Base-by-base conservation (phyloP, 2,329 filamentous ascomycete species). In the Monilinia polystroma region DNA sequence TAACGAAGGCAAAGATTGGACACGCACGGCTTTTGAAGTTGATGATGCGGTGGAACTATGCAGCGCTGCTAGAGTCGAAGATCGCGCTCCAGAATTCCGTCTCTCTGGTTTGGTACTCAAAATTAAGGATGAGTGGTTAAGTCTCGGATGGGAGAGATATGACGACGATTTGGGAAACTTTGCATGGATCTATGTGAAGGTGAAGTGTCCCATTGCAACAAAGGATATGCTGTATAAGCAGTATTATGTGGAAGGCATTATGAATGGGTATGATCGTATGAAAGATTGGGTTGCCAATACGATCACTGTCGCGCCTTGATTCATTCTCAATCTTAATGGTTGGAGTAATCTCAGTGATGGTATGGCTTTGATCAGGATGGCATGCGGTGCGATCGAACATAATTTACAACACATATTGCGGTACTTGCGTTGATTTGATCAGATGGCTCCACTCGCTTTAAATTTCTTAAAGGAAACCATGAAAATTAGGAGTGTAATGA, bases 81-180 rank as follows among this genome's bases (percentile, higher is more conserved):
- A 66, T 54, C 57, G 38, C 10, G 10, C 14, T 45, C 56, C 64
- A 3, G 23, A 62, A 20, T 66, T 66, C 47, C 56, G 56, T 11
- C 38, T 66, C 49, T 20, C 56, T 7, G 64, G 64, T 7, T 35
- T 53, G 3, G 56, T 66, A 3, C 45, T 66, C 5, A 26, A 62
- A 2, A 49, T 23, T 8, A 35, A 62, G 38, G 16, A 66, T 5
- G 57, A 23, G 2, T 38, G 23, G 16, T 2, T 66, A 1, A 51
- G 29, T 32, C 5, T 66, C 26, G 64, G 56, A 4, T 66, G 64
- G 64, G 64, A 66, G 11, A 45, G 64, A 49, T 26, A 47, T 38
- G 64, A 66, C 62, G 64, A 62, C 20, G 64, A 66, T 38, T 52
- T 54, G 49, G 56, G 64, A 2, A 66, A 66, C 54, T 66, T 66